phyloP scores from a whole-genome alignment of 106 monocot species.

The Dendrobium officinale region DNA sequence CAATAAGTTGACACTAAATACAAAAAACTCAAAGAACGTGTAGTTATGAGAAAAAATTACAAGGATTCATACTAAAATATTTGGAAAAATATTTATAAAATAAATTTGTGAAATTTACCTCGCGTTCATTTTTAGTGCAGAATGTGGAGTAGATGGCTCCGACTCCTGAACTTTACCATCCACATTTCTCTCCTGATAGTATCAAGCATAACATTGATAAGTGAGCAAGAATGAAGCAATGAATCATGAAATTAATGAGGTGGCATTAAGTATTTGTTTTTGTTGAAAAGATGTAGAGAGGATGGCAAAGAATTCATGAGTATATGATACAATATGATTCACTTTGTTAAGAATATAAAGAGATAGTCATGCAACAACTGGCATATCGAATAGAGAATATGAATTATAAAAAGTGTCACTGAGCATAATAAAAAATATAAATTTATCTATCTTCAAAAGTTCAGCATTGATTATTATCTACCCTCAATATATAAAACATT shows the following conservation, averaged over 20 bases:
- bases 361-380: neutral
- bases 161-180: constrained; percentile 47
- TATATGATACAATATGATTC: neutral
- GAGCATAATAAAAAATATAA: neutral
- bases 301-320: neutral
- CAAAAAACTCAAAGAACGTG: neutral
- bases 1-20: neutral
- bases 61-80: neutral
- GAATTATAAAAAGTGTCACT: neutral
- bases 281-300: neutral
- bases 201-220: neutral
- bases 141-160: constrained; percentile 66
- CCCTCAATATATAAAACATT: neutral
- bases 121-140: constrained; percentile 36
- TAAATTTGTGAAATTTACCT: constrained; percentile 32
- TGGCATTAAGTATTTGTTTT: neutral
- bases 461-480: neutral
- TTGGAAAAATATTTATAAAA: neutral
- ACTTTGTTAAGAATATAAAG: neutral
- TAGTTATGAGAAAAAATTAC: neutral
- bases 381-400: neutral
- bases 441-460: neutral
- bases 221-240: constrained; percentile 3
- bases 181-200: constrained; percentile 50
- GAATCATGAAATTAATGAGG: neutral